Percentiles rank a stretch among this genome's conserved stretches.
These are phyloP conservation scores for Marasmius sp. DNA, from an alignment of 1,284 basidiomycete species.

Conservation along the genomic window DNA sequence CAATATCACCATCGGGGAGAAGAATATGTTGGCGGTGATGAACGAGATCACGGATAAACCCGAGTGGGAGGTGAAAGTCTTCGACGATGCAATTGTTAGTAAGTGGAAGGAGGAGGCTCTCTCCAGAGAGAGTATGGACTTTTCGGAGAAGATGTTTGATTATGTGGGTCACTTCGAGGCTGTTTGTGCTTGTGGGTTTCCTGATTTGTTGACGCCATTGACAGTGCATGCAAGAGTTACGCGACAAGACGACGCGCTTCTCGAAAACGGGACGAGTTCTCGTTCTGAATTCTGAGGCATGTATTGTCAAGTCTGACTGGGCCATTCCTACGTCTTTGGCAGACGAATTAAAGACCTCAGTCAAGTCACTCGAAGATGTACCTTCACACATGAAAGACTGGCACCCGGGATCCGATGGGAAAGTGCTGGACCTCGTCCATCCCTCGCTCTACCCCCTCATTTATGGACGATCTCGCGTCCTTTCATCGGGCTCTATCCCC, in stretches of 20 bases:
- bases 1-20: neutral
- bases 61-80: neutral
- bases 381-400: slow-evolving; percentile 41
- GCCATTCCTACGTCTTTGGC: slow-evolving; percentile 16
- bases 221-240: neutral
- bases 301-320: slow-evolving; percentile 15
- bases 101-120: neutral
- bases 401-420: slow-evolving; percentile 44
- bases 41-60: neutral
- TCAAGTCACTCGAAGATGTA: slow-evolving; percentile 34
- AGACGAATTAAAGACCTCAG: slow-evolving; percentile 18
- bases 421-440: slow-evolving; percentile 40
- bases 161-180: neutral
- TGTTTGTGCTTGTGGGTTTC: neutral
- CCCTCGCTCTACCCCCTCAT: slow-evolving; percentile 25
- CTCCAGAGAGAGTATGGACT: neutral
- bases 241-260: neutral
- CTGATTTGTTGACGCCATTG: neutral
- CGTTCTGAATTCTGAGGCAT: neutral
- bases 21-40: neutral
- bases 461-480: slow-evolving; percentile 32
- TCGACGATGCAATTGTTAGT: neutral
- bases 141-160: neutral
- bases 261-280: neutral
- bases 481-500: slow-evolving; percentile 36